phyloP scores from a whole-genome alignment of 768 basidiomycete species.

The Lepiota brunneoincarnata region DNA sequence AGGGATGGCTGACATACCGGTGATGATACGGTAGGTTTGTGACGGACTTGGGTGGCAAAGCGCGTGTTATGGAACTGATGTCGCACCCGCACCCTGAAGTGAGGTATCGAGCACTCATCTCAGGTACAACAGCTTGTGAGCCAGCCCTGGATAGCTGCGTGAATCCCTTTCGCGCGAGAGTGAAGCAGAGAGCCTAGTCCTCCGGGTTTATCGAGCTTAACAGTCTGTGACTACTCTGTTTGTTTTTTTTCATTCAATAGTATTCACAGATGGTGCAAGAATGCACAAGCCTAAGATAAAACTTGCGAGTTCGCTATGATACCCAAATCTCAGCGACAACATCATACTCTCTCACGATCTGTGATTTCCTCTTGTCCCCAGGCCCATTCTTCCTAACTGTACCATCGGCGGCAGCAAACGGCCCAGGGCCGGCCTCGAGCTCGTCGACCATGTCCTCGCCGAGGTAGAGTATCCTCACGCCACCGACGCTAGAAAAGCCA shows the following conservation, averaged over 20 bases:
- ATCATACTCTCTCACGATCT: slow-evolving; percentile 67
- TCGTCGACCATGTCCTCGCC: slow-evolving; percentile 25
- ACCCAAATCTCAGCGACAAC: slow-evolving; percentile 74
- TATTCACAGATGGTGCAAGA: too few relatives aligned
- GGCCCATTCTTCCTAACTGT: not conserved
- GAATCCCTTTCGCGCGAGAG: not conserved
- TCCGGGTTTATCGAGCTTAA: too few relatives aligned
- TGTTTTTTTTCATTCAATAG: not conserved
- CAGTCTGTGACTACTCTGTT: not conserved
- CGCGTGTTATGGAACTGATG: slow-evolving; percentile 89
- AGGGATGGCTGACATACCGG: not conserved
- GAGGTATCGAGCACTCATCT: slow-evolving; percentile 86
- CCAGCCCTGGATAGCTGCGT: slow-evolving; percentile 75
- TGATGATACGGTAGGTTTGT: slow-evolving; percentile 50
- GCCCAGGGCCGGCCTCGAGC: not conserved
- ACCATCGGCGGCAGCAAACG: not conserved
- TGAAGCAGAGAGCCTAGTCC: too few relatives aligned
- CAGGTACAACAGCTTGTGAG: slow-evolving; percentile 91
- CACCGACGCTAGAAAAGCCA: slow-evolving; percentile 67
- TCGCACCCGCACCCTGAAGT: slow-evolving; percentile 85
- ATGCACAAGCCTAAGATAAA: not conserved
- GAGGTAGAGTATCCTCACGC: slow-evolving; percentile 65
- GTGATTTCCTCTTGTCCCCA: slow-evolving; percentile 31
- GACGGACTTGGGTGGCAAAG: slow-evolving; percentile 84
- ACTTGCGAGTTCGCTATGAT: slow-evolving; percentile 14